Evolutionary conservation across 2,329 filamentous ascomycete genomes (phyloP).

Genomic region (Colletotrichum tropicale): DNA sequence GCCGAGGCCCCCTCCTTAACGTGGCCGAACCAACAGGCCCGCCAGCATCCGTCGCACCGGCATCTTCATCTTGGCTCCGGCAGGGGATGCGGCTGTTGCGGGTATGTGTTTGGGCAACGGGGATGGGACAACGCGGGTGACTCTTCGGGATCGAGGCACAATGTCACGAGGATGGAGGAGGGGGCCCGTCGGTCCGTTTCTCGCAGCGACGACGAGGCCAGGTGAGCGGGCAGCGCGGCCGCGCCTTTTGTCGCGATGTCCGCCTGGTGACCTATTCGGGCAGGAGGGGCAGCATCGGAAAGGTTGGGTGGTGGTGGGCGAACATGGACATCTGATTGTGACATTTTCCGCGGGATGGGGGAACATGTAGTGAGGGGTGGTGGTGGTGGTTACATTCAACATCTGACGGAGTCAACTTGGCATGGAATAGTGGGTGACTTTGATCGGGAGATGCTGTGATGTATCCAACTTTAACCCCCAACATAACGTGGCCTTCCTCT

Average conservation of each 20-base stretch:
- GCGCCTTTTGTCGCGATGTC: slow-evolving; percentile 5
- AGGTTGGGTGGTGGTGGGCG: neutral
- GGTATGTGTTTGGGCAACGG: neutral
- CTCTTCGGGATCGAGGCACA: neutral
- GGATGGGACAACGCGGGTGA: neutral
- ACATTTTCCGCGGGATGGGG: neutral
- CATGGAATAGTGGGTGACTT: neutral
- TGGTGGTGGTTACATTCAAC: neutral
- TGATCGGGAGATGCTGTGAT: neutral
- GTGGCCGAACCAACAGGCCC: neutral
- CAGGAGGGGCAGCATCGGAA: neutral
- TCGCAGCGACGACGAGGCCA: neutral
- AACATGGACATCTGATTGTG: neutral
- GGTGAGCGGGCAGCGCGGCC: neutral
- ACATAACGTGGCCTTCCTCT: neutral
- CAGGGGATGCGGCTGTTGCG: neutral
- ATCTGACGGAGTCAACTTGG: neutral
- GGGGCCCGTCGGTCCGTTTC: slow-evolving; percentile 1
- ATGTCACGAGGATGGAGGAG: slow-evolving; percentile 2
- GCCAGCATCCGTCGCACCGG: neutral
- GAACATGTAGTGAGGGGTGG: neutral
- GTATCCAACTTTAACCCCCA: neutral
- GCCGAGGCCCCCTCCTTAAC: neutral
- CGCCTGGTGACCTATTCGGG: neutral
- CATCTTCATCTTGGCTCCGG: slow-evolving; percentile 3